A percentile compares a stretch with the other conserved stretches of the same genome.
Evolutionary conservation across 352 stramenopile species (phyloP).

Genomic region (Phytophthora pseudosyringae): DNA sequence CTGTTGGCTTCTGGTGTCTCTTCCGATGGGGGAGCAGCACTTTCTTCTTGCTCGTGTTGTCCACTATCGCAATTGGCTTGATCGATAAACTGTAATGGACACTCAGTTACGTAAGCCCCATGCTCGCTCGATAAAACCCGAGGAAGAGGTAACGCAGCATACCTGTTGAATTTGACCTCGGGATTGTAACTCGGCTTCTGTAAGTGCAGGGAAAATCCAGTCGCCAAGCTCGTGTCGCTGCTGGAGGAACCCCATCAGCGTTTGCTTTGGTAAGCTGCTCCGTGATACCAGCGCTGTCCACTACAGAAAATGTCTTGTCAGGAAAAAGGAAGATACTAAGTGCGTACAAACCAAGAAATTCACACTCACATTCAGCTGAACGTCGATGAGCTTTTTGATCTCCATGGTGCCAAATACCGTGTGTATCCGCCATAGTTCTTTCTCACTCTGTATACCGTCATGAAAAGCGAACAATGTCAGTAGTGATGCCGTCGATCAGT

Average conservation of each 20-base stretch:
- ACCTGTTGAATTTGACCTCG: slow-evolving; percentile 46
- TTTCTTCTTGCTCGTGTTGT: slow-evolving; percentile 9
- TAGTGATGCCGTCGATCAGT: neutral
- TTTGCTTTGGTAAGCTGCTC: slow-evolving; percentile 42
- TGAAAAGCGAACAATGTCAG: neutral
- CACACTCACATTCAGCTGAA: slow-evolving; percentile 53
- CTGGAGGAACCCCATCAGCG: slow-evolving; percentile 40
- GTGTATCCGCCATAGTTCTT: slow-evolving; percentile 39
- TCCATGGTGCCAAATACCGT: slow-evolving; percentile 58
- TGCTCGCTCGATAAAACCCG: neutral
- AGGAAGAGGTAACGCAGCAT: neutral
- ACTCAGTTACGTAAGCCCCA: neutral
- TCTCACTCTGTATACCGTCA: slow-evolving; percentile 22
- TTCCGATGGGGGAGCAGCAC: neutral
- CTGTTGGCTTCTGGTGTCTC: slow-evolving; percentile 3
- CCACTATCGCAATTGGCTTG: slow-evolving; percentile 3
- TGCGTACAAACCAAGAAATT: neutral
- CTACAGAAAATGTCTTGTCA: slow-evolving; percentile 25
- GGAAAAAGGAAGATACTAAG: neutral
- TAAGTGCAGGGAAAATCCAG: slow-evolving; percentile 57
- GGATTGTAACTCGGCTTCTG: slow-evolving; percentile 45
- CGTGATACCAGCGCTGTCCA: slow-evolving; percentile 57
- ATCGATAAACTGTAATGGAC: slow-evolving; percentile 30
- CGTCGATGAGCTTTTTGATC: slow-evolving; percentile 49
- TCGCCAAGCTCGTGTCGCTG: slow-evolving; percentile 63